A percentile compares a stretch with the other conserved stretches of the same genome.
phyloP scores from a whole-genome alignment of 331 rosid genomes.

The Saraca asoca region DNA sequence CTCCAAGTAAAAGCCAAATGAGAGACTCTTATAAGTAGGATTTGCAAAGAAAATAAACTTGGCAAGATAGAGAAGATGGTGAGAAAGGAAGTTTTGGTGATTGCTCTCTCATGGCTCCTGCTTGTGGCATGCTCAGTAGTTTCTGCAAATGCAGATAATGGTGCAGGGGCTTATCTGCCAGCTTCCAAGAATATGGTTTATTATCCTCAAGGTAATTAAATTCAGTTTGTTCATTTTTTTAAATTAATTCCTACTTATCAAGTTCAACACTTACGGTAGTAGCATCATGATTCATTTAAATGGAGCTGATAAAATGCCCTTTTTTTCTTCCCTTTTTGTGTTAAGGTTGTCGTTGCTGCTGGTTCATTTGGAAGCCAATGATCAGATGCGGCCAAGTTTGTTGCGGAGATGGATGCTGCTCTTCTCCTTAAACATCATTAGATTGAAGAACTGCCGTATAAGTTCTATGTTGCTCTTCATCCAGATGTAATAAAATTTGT shows the following conservation, averaged over 20 bases:
- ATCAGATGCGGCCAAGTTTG: constrained; percentile 39
- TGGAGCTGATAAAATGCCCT: not conserved
- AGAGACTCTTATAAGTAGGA: constrained; percentile 25
- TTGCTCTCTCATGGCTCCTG: constrained; percentile 36
- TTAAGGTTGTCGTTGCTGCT: constrained; percentile 47
- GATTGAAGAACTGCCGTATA: constrained; percentile 1
- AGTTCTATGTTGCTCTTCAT: constrained; percentile 28
- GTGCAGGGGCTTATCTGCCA: constrained; percentile 2
- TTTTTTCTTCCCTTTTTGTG: not conserved
- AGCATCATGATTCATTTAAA: not conserved
- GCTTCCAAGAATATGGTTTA: constrained; percentile 34
- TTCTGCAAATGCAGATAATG: constrained; percentile 28
- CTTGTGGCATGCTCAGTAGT: constrained; percentile 29
- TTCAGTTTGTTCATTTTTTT: constrained; percentile 4
- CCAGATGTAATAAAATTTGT: constrained; percentile 8
- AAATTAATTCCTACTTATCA: not conserved
- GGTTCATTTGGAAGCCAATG: constrained; percentile 42
- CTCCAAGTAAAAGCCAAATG: not conserved
- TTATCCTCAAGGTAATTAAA: constrained; percentile 39
- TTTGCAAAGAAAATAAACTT: constrained; percentile 22
- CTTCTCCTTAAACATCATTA: not conserved
- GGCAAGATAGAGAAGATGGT: constrained; percentile 24
- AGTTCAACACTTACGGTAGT: not conserved
- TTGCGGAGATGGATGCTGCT: constrained; percentile 45
- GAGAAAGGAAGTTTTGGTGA: constrained; percentile 26